Evolutionary conservation across 805 yeast species (phyloP).

Genomic region (Ogataea corticis): DNA sequence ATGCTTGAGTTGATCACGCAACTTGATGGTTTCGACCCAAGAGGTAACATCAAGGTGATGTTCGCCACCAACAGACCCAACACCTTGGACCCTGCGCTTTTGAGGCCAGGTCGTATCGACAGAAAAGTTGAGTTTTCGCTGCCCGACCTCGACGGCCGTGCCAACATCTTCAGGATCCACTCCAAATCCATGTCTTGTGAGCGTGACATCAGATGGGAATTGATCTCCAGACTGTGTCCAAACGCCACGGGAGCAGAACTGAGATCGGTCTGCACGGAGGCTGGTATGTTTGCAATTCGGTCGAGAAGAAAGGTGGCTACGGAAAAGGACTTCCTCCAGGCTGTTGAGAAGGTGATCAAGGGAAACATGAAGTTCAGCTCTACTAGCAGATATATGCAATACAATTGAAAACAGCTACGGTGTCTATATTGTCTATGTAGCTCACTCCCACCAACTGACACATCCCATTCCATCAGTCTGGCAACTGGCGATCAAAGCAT

Average conservation of each 20-base stretch:
- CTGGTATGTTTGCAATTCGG: slow-evolving; percentile 99
- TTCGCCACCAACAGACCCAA: slow-evolving; percentile 99
- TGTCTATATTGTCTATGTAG: background rate
- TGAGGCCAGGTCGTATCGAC: slow-evolving; percentile 98
- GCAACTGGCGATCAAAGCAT: slow-evolving; percentile 84
- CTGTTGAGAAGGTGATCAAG: slow-evolving; percentile 97
- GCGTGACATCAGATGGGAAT: slow-evolving; percentile 97
- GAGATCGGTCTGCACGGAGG: slow-evolving; percentile 98
- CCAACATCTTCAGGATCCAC: slow-evolving; percentile 95
- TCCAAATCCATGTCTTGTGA: slow-evolving; percentile 98
- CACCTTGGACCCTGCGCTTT: slow-evolving; percentile 94
- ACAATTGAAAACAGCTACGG: slow-evolving; percentile 51
- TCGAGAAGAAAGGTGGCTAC: slow-evolving; percentile 98
- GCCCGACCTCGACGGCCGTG: slow-evolving; percentile 97
- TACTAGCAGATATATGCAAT: slow-evolving; percentile 98
- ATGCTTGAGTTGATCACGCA: slow-evolving; percentile 98
- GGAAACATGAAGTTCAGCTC: slow-evolving; percentile 98
- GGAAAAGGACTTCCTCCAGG: slow-evolving; percentile 95
- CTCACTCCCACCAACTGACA: slow-evolving; percentile 88
- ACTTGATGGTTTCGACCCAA: slow-evolving; percentile 96
- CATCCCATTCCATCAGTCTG: slow-evolving; percentile 97
- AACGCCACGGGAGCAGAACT: slow-evolving; percentile 98
- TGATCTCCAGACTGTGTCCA: slow-evolving; percentile 95
- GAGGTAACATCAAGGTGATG: slow-evolving; percentile 99
- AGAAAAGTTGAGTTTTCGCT: slow-evolving; percentile 96